Conservation (phyloP, 31 red algal species). For the Asparagopsis taxiformis region DNA sequence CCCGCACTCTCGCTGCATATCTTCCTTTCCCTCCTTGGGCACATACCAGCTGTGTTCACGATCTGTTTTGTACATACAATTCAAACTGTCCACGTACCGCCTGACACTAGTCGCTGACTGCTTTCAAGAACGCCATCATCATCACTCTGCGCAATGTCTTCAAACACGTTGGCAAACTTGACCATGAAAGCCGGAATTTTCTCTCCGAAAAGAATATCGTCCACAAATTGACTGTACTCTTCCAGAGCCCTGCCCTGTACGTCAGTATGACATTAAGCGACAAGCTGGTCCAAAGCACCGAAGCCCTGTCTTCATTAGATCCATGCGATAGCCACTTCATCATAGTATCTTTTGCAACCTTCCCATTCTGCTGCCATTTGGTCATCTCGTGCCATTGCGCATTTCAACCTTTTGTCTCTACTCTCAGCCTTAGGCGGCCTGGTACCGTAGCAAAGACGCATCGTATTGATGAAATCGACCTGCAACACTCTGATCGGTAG, state of each 20-base stretch:
- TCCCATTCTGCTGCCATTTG: conserved; percentile 20
- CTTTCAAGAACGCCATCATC: no score
- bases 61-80: no score
- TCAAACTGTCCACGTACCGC: no score
- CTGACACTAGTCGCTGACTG: no score
- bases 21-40: no score
- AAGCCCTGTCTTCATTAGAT: conserved; percentile 24
- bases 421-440: not conserved
- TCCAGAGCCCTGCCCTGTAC: not conserved
- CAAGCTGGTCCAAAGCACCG: conserved; percentile 17
- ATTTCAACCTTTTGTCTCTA: no score
- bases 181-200: conserved; percentile 20
- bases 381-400: no score
- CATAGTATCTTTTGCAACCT: conserved; percentile 26
- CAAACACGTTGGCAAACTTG: conserved; percentile 13
- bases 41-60: no score
- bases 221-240: conserved; percentile 8
- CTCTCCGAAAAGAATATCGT: conserved; percentile 28
- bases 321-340: conserved; percentile 15
- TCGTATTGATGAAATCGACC: conserved; percentile 40
- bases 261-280: conserved; percentile 6
- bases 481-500: conserved; percentile 30
- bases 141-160: conserved; percentile 21
- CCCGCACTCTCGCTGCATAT: no score
- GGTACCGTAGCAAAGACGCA: conserved; percentile 43